phyloP scores from a whole-genome alignment of 805 yeast genomes.

The Candida loeiensis region DNA sequence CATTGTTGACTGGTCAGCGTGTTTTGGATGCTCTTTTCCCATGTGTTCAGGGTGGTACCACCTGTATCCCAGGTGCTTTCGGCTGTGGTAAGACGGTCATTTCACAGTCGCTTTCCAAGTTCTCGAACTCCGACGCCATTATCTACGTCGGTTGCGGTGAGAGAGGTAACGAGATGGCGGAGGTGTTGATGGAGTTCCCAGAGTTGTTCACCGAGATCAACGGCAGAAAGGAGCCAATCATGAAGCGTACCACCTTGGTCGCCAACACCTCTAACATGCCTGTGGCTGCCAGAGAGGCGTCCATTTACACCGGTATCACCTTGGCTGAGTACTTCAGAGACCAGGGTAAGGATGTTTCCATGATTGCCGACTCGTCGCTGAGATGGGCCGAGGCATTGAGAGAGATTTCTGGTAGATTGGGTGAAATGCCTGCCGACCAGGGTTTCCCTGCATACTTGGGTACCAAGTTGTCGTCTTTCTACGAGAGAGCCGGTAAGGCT shows the following conservation, averaged over 20 bases:
- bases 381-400: constrained; percentile 99
- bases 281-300: constrained; percentile 99
- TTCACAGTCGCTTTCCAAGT: constrained; percentile 95
- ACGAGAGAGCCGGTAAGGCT: constrained; percentile 99
- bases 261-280: constrained; percentile 99
- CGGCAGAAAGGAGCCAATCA: constrained; percentile 96
- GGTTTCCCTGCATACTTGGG: constrained; percentile 99
- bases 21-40: constrained; percentile 97
- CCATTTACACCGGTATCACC: constrained; percentile 98
- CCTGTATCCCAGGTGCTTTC: constrained; percentile 99
- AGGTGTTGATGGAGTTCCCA: constrained; percentile 99
- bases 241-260: constrained; percentile 97
- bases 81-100: constrained; percentile 99
- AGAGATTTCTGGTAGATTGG: constrained; percentile 99
- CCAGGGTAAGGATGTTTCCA: constrained; percentile 97
- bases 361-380: constrained; percentile 99
- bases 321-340: constrained; percentile 99
- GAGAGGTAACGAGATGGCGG: constrained; percentile 99
- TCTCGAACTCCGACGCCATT: constrained; percentile 95
- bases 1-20: constrained; percentile 97
- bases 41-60: constrained; percentile 99
- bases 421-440: constrained; percentile 99
- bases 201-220: constrained; percentile 86
- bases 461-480: constrained; percentile 97
- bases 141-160: constrained; percentile 96